Base-by-base conservation (phyloP, 176 grass and related monocot species). In the Bolboschoenus planiculmis region DNA sequence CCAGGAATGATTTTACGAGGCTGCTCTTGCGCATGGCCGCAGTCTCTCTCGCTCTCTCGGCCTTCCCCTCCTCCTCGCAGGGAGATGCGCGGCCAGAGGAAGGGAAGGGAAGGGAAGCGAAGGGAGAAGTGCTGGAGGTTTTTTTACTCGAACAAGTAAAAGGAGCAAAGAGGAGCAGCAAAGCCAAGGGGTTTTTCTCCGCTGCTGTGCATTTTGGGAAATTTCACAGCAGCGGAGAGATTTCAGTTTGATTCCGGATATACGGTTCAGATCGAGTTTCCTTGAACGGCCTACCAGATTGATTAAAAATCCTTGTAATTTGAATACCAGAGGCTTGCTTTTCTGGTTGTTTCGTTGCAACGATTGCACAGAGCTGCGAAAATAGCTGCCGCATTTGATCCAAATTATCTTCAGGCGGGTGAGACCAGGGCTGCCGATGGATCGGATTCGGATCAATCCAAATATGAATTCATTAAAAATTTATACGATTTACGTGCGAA, bases 1-100 rank as follows among this genome's bases (percentile, higher is more conserved):
- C 79, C 6, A 62, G 37, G 5, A 82, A 62, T 82, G 79, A 82
- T 64, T 46, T 82, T 8, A 31, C 24, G 24, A 82, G 36, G 21
- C 13, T 31, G 11, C 18, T 46, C 14, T 82, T 48, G 56, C 58
- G 56, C 79, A 82, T 82, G 35, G 56, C 79, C 36, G 35, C 56
- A n/a, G 36, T 81, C 20, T 1, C 46, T 15, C 34, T 61, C 36
- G 20, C 79, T 18, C 37, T 23, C 1, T 4, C 48, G 34, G 51
- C 35, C 20, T 46, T 27, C n/a, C 34, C 10, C 79, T 14, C 2
- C 10, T 7, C 24, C 48, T 80, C 23, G 24, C 47, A 27, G 7
- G 42, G 35, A 42, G 35, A 9, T 71, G 66, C 37, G 37, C 67
- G 39, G 67, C 67, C 14, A 18, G 5, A 5, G 15, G 14, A 46